A percentile compares a stretch with the other conserved stretches of the same genome.
Evolutionary conservation across 2,329 filamentous ascomycete species (phyloP).

Genomic region (Penicillium sp.): DNA sequence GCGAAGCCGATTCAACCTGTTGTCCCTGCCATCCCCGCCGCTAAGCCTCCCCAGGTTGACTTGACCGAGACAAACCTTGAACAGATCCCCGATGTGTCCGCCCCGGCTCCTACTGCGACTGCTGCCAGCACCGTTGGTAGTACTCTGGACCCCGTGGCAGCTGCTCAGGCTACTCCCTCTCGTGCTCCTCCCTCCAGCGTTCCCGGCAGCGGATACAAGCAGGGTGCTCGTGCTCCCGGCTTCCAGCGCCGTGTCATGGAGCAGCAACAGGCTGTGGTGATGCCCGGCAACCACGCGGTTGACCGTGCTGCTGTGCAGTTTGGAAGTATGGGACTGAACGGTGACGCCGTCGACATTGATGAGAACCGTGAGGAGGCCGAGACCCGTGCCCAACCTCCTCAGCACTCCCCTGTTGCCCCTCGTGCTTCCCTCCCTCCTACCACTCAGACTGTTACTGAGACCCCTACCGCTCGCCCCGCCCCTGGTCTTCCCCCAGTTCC

Average conservation of each 20-base stretch:
- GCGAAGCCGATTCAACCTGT: slow-evolving; percentile 37
- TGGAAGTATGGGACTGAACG: slow-evolving; percentile 88
- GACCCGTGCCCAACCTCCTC: slow-evolving; percentile 88
- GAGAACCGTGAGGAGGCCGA: slow-evolving; percentile 94
- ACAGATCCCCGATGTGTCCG: slow-evolving; percentile 79
- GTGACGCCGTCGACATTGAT: slow-evolving; percentile 73
- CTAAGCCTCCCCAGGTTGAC: slow-evolving; percentile 74
- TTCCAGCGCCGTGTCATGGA: slow-evolving; percentile 86
- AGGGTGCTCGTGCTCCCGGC: slow-evolving; percentile 71
- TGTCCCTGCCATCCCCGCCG: slow-evolving; percentile 35
- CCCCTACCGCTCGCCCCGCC: slow-evolving; percentile 56
- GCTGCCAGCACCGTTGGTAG: slow-evolving; percentile 86
- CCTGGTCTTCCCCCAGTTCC: slow-evolving; percentile 63
- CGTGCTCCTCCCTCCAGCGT: slow-evolving; percentile 70
- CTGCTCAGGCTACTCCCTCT: slow-evolving; percentile 49
- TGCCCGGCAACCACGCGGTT: slow-evolving; percentile 95
- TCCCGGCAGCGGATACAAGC: slow-evolving; percentile 76
- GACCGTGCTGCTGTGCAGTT: slow-evolving; percentile 94
- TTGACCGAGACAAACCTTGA: slow-evolving; percentile 92
- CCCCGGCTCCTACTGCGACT: slow-evolving; percentile 75
- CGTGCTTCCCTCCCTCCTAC: slow-evolving; percentile 80
- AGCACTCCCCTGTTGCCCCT: slow-evolving; percentile 86
- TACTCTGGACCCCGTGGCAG: slow-evolving; percentile 72
- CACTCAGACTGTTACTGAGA: slow-evolving; percentile 38
- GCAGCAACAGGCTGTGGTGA: slow-evolving; percentile 95